Conservation (phyloP, 345 rosid species). For the Kandelia obovata region DNA sequence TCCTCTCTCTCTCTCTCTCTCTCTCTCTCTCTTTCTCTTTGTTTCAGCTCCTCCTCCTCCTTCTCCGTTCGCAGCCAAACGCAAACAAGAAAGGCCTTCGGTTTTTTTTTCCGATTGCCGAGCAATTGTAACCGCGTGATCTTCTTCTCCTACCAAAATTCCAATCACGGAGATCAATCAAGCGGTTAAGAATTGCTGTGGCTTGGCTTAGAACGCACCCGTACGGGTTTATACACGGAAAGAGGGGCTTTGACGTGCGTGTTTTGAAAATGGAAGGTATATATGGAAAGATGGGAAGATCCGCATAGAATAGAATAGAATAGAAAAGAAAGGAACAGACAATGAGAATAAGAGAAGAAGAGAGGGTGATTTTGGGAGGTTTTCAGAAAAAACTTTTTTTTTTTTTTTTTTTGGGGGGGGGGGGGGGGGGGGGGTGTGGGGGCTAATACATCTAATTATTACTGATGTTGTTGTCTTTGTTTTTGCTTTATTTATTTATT, state of each 20-base stretch:
- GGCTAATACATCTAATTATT: conserved; percentile 15
- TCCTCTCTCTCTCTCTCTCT: conserved; percentile 14
- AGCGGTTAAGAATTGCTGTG: too few relatives aligned
- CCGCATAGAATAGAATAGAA: background rate
- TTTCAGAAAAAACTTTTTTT: conserved; percentile 28
- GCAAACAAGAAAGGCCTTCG: background rate
- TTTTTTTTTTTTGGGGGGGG: too few relatives aligned
- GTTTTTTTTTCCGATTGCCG: too few relatives aligned
- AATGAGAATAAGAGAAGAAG: background rate
- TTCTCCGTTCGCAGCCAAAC: background rate
- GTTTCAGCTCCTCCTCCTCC: background rate
- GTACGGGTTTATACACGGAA: too few relatives aligned
- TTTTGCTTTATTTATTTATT: background rate
- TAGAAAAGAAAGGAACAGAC: conserved; percentile 14
- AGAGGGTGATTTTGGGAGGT: conserved; percentile 20
- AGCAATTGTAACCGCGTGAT: too few relatives aligned
- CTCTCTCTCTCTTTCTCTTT: conserved; percentile 9
- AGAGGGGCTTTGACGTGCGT: too few relatives aligned
- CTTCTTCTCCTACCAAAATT: too few relatives aligned
- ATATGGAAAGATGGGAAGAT: background rate
- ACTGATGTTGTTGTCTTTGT: conserved; percentile 11
- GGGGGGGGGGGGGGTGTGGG: background rate
- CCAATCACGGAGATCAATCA: too few relatives aligned
- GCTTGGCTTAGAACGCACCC: too few relatives aligned
- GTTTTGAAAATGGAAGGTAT: background rate